Evolutionary conservation across 805 yeast genomes (phyloP).

Genomic region (Candida jianshihensis): DNA sequence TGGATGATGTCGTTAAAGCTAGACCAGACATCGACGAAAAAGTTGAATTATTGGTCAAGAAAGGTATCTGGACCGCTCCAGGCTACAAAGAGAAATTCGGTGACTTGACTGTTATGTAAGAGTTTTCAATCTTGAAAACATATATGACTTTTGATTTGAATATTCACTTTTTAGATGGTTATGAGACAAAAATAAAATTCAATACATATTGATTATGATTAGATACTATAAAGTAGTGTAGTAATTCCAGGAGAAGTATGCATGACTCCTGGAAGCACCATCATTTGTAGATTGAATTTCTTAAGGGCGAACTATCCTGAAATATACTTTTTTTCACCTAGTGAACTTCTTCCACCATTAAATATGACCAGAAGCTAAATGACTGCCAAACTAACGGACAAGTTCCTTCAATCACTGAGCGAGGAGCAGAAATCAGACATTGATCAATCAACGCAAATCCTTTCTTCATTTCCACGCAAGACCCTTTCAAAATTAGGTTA

Average conservation of each 20-base stretch:
- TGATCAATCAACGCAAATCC: slow-evolving; percentile 2
- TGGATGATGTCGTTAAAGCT: slow-evolving; percentile 89
- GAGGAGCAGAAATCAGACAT: slow-evolving; percentile 5
- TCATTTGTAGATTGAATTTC: no score
- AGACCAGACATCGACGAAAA: slow-evolving; percentile 97
- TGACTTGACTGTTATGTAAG: slow-evolving; percentile 82
- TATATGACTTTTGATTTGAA: not conserved
- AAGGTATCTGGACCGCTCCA: slow-evolving; percentile 97
- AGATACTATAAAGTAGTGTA: no score
- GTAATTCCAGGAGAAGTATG: no score
- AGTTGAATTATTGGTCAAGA: slow-evolving; percentile 89
- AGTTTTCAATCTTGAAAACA: not conserved
- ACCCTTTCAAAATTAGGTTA: slow-evolving; percentile 64
- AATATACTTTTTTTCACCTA: not conserved
- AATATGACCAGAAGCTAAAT: not conserved
- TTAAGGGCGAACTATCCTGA: no score
- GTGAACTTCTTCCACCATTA: not conserved
- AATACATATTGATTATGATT: slow-evolving; percentile 15
- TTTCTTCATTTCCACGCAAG: slow-evolving; percentile 38
- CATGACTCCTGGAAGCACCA: no score
- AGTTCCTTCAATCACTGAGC: slow-evolving; percentile 2
- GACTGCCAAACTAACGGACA: slow-evolving; percentile 1
- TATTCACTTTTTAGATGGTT: not conserved
- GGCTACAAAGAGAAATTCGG: slow-evolving; percentile 99
- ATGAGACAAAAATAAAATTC: not conserved